Evolutionary conservation across 257 asterid genomes (phyloP), one percentile per base, ranked within the genome.

Genomic region (Scutellaria baicalensis): DNA sequence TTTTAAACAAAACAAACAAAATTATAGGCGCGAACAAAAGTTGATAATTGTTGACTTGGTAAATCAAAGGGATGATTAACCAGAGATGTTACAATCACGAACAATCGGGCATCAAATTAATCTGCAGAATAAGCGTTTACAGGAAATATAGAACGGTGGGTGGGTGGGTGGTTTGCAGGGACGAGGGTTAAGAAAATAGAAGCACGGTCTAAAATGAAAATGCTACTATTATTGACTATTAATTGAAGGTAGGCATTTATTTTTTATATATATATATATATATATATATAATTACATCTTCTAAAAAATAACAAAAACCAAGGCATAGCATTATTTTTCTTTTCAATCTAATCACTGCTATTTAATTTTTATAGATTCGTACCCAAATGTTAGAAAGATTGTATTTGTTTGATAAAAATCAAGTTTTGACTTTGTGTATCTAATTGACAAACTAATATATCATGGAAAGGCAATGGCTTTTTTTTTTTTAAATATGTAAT

Each of bases 31-130:
- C 62, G 59, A 60, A 74, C 36, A 63, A 43, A 57, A 43, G 59
- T 73, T 66, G 68, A 49, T 67, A 17, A 42, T 62, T 69, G 55
- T 69, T 75, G 80, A 69, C 72, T 69, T 10, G 56, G 67, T 55
- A 56, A 62, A 69, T 20, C 59, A n/a, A 61, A 74, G 65, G n/a
- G 48, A 11, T 12, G 68, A 74, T 47, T 59, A 51, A 14, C 43
- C 50, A 52, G 52, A 1, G 36, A 57, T 43, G 21, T 44, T 52
- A 33, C 33, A 20, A 62, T 69, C 57, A 61, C 63, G 48, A 45
- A 40, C 45, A 35, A 10, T 55, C 45, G 14, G 72, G 76, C 40
- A 64, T 16, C 59, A 43, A n/a, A 12, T 20, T 43, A 35, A 61
- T 43, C 62, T 61, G 71, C 58, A 56, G 33, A 63, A 62, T 62